Base-by-base conservation (phyloP, 805 yeast genomes). In the Starmerella floricola region DNA sequence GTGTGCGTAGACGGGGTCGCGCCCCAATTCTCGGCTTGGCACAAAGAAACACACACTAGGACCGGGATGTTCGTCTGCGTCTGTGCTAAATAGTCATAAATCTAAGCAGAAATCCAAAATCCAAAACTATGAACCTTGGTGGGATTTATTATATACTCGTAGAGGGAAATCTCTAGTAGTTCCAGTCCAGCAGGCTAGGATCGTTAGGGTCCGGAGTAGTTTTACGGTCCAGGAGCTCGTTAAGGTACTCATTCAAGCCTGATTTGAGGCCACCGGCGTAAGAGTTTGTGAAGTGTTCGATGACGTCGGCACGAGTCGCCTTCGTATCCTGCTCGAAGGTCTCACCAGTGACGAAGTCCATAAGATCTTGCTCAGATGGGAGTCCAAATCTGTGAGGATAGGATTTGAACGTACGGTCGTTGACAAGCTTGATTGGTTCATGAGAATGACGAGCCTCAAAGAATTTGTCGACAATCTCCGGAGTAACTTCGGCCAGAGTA, bases 351-450 rank as follows among this genome's bases (percentile, higher is more conserved):
- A 87, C 74, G 60, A 72, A 83, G 38, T 66, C 65, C 54, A 71
- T 72, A 44, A 88, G 68, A 46, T 76, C 80, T 29, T 58, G 48
- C 61, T 81, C 84, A 11, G 74, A 66, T 39, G 97, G 97, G 51
- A 91, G 68, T 24, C 94, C 95, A 70, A 75, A 79, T 55, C 73
- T 64, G 64, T 67, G 73, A 29, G 86, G 85, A 55, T 73, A 71
- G 48, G 68, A 62, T 27, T 55, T 58, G 62, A 66, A 72, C 31
- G 61, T 56, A 33, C 57, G 56, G 24, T 61, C 58, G 32, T 60
- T 41, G 31, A 43, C 62, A 50, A 41, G 60, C 45, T 18, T 62
- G 46, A 51, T 57, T 49, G 23, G 53, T 27, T 45, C 52, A 40
- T 63, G 57, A 42, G 61, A 60, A 46, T 55, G 59, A 48, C 55